These are phyloP conservation scores for Solanum dulcamara DNA, from an alignment of 257 asterid species.

Conservation along the genomic window DNA sequence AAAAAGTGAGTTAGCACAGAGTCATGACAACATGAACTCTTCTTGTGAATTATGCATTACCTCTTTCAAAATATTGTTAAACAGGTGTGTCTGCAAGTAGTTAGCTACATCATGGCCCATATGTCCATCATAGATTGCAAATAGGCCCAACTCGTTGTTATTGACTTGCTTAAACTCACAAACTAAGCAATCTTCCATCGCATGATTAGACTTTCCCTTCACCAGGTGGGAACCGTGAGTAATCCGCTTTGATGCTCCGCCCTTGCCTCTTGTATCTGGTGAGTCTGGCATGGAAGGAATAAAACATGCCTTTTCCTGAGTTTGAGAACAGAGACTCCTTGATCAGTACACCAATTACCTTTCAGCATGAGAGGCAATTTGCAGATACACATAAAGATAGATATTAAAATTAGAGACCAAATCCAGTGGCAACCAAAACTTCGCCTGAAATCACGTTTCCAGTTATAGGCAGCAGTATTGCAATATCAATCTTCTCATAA, in stretches of 20 bases:
- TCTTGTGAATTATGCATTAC: conserved; percentile 8
- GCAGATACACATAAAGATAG: background rate
- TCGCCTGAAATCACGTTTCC: background rate
- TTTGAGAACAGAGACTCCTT: background rate
- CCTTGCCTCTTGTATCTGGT: conserved; percentile 49
- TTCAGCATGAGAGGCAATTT: background rate
- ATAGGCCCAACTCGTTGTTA: conserved; percentile 63
- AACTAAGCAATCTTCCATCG: conserved; percentile 85
- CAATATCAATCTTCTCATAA: background rate
- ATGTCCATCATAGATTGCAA: conserved; percentile 90
- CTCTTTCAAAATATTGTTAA: conserved; percentile 63
- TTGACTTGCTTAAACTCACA: conserved; percentile 45
- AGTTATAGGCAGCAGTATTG: background rate
- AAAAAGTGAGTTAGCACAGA: background rate
- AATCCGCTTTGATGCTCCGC: conserved; percentile 37
- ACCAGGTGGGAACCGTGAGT: conserved; percentile 58
- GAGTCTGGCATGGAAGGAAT: conserved; percentile 34
- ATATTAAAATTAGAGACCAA: background rate
- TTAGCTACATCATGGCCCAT: conserved; percentile 80
- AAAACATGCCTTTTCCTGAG: conserved; percentile 77
- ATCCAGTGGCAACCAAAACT: background rate
- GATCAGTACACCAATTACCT: background rate
- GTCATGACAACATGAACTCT: background rate
- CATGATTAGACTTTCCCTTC: conserved; percentile 73
- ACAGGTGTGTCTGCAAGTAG: conserved; percentile 59